Conservation (phyloP, 2,329 filamentous ascomycete species). For the Exophiala sp. region DNA sequence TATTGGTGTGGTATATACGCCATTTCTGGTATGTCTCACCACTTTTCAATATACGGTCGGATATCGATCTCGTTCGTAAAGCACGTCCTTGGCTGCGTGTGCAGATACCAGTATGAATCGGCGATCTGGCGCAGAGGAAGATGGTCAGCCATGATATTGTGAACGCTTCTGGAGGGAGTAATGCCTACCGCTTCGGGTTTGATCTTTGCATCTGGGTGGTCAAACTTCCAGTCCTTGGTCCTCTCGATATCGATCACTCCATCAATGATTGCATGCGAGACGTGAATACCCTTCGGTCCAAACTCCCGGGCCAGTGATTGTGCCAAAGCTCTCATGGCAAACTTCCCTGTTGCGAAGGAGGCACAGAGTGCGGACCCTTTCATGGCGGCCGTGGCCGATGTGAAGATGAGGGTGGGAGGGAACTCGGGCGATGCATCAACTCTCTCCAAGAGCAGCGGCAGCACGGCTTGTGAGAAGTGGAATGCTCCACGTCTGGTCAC, state of each 20-base stretch:
- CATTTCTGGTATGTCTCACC: slow-evolving; percentile 43
- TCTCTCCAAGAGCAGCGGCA: slow-evolving; percentile 65
- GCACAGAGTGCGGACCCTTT: slow-evolving; percentile 65
- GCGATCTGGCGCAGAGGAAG: slow-evolving; percentile 59
- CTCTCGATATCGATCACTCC: slow-evolving; percentile 76
- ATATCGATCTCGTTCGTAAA: slow-evolving; percentile 57
- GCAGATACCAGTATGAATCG: slow-evolving; percentile 76
- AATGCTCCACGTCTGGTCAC: slow-evolving; percentile 55
- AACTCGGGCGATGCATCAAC: slow-evolving; percentile 49
- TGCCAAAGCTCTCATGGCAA: slow-evolving; percentile 65
- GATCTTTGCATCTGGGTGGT: slow-evolving; percentile 61
- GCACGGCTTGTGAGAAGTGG: slow-evolving; percentile 63
- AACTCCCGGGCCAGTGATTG: slow-evolving; percentile 79
- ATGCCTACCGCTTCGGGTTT: slow-evolving; percentile 63
- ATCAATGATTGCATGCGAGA: slow-evolving; percentile 76
- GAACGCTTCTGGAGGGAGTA: not conserved
- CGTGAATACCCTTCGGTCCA: slow-evolving; percentile 75
- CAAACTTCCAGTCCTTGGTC: slow-evolving; percentile 56
- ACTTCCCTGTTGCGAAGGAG: slow-evolving; percentile 72
- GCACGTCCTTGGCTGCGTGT: slow-evolving; percentile 69
- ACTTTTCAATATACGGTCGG: slow-evolving; percentile 72
- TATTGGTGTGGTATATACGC: not conserved
- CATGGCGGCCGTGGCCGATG: slow-evolving; percentile 75
- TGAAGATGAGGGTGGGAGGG: slow-evolving; percentile 77
- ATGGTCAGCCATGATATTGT: not conserved